A percentile compares a stretch with the other conserved stretches of the same genome.
Evolutionary conservation across 2,329 filamentous ascomycete genomes (phyloP).

Genomic region (Lachnellula arida): DNA sequence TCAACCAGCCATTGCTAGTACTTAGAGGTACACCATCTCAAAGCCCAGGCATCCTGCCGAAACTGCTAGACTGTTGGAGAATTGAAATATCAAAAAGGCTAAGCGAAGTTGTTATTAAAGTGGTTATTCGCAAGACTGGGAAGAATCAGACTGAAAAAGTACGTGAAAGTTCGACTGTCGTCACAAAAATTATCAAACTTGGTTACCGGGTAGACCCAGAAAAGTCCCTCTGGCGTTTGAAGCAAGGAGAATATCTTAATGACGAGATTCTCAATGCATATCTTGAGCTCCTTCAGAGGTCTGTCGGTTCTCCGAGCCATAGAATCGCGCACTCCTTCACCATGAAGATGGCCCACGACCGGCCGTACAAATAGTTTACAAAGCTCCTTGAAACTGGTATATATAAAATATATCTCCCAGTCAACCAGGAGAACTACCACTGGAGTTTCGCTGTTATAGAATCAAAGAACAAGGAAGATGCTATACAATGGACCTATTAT

Average conservation of each 20-base stretch:
- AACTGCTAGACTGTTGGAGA: constrained; percentile 8
- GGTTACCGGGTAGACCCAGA: constrained; percentile 7
- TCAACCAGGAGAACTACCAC: constrained; percentile 4
- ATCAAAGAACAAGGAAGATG: constrained; percentile 3
- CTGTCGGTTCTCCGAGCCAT: constrained; percentile 3
- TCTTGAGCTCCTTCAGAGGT: constrained; percentile 13
- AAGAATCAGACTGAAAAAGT: no score
- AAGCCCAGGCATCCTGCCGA: constrained; percentile 1
- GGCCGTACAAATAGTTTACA: constrained; percentile 3
- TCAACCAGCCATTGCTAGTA: no score
- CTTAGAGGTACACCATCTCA: constrained; percentile 1
- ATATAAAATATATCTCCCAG: constrained; percentile 14
- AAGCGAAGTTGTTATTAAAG: constrained; percentile 12
- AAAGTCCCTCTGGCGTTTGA: constrained; percentile 13
- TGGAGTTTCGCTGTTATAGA: constrained; percentile 13
- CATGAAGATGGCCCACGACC: background rate
- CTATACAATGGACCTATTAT: constrained; percentile 9
- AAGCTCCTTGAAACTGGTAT: constrained; percentile 8
- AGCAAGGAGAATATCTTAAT: constrained; percentile 11
- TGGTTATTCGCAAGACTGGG: no score
- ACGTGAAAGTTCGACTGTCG: no score
- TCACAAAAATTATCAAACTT: constrained; percentile 11
- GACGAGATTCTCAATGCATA: constrained; percentile 17
- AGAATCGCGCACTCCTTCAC: constrained; percentile 6
- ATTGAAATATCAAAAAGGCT: constrained; percentile 12